phyloP scores from a whole-genome alignment of 257 asterid genomes.

The Cynanchum wilfordii region DNA sequence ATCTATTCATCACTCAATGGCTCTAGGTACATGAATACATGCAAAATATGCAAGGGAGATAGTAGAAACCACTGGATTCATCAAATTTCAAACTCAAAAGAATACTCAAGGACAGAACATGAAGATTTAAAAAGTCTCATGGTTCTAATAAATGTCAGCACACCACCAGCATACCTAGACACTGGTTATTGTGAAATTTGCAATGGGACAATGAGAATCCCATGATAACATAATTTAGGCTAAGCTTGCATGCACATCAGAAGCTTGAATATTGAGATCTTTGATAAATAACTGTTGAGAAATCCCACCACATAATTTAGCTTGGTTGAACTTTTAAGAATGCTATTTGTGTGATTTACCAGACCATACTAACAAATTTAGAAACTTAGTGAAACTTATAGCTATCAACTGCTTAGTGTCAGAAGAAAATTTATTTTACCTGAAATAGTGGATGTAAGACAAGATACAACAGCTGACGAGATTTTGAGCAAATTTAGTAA shows the following conservation, averaged over 20 bases:
- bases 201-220: neutral
- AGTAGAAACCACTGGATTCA: neutral
- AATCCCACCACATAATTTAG: neutral
- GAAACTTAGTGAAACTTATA: neutral
- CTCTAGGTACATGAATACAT: no score
- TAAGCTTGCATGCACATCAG: neutral
- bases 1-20: no score
- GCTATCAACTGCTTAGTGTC: neutral
- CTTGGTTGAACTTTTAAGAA: neutral
- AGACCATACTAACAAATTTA: neutral
- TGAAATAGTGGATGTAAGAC: constrained; percentile 94
- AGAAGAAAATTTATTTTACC: constrained; percentile 34
- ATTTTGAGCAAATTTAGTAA: constrained; percentile 84
- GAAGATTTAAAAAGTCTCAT: no score
- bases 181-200: no score
- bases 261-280: neutral
- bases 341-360: neutral
- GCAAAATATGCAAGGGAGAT: neutral
- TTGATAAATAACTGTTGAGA: neutral
- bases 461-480: constrained; percentile 93
- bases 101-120: neutral
- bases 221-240: neutral
- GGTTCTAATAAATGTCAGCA: no score
- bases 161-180: no score
- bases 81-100: neutral